Base-by-base conservation (phyloP, 495 filamentous ascomycete genomes). In the Cenococcum geophilum region DNA sequence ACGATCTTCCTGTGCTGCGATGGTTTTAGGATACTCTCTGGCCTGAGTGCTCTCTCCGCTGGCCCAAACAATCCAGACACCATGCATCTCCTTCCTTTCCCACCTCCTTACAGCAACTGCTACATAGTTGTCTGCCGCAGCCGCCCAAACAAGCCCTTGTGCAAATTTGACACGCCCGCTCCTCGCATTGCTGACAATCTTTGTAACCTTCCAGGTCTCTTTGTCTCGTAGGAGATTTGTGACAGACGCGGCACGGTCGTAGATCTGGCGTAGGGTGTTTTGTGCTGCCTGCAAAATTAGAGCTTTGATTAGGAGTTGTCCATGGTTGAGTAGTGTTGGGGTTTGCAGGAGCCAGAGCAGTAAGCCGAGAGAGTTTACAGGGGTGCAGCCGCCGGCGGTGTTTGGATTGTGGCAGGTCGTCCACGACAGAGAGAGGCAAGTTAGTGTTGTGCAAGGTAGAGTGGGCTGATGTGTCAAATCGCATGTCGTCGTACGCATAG, bases 131-230 rank as follows among this genome's bases (percentile, higher is more conserved):
- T 37, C 48, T 59, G 34, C 20, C 20, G 32, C 66, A 65, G 14
- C 50, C 60, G 0, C 59, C 56, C 18, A 35, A 20, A 47, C 66
- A 68, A 18, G 35, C n/a, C 22, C 66, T 25, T 45, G 59, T 43
- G n/a, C 66, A 68, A n/a, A 68, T 57, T 21, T 62, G 64, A 43
- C 66, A 68, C 16, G 62, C 57, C 16, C 62, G 58, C 40, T 65
- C 62, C 14, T 36, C 55, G 48, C 66, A 68, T 23, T 47, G n/a
- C 21, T 55, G 51, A 37, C 66, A 68, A 11, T 56, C 55, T 0
- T 53, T 21, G 56, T 59, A 68, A 50, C 58, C 60, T 18, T 64
- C 58, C 18, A 68, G 49, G 49, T 68, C 66, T 20, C 42, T 35
- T 51, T 55, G 58, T 6, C 61, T 35, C 23, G 47, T 68, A 5